These are phyloP conservation scores for Pyrrhoderma noxium DNA, from an alignment of 1,284 basidiomycete genomes.

Conservation along the genomic window DNA sequence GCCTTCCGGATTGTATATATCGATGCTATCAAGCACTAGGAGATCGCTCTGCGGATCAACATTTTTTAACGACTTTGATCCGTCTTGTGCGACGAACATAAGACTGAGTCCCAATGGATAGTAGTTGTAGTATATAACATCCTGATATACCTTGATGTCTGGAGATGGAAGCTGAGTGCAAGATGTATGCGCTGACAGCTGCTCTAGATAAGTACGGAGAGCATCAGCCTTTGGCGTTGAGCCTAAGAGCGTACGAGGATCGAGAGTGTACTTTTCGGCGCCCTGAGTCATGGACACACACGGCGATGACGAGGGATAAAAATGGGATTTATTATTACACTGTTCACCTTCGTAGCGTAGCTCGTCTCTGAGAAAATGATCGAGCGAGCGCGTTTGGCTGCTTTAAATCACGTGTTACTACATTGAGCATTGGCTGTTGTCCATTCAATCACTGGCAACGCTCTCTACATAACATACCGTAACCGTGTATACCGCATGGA, in stretches of 20 bases:
- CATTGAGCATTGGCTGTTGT: too few relatives aligned
- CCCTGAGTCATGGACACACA: too few relatives aligned
- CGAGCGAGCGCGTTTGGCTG: too few relatives aligned
- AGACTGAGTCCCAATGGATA: constrained; percentile 71
- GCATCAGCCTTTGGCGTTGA: constrained; percentile 37
- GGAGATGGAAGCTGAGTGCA: constrained; percentile 30
- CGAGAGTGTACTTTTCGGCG: not conserved
- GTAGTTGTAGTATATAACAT: constrained; percentile 83
- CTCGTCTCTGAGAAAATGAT: too few relatives aligned
- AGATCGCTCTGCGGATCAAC: constrained; percentile 36
- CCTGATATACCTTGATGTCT: constrained; percentile 70
- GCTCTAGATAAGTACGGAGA: constrained; percentile 38
- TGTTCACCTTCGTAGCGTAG: not conserved
- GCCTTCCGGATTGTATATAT: constrained; percentile 69
- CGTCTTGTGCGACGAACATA: constrained; percentile 52
- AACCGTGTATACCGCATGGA: too few relatives aligned
- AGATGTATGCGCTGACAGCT: constrained; percentile 28
- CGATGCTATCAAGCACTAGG: constrained; percentile 62
- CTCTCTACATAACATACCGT: too few relatives aligned
- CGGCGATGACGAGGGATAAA: too few relatives aligned
- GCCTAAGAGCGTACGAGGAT: constrained; percentile 27
- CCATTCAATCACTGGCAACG: too few relatives aligned
- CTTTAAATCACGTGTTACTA: too few relatives aligned
- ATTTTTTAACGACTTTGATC: constrained; percentile 51
- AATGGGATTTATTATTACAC: not conserved